A percentile compares a stretch with the other conserved stretches of the same genome.
phyloP scores from a whole-genome alignment of 2,329 filamentous ascomycete species.

The Colletotrichum incanum region DNA sequence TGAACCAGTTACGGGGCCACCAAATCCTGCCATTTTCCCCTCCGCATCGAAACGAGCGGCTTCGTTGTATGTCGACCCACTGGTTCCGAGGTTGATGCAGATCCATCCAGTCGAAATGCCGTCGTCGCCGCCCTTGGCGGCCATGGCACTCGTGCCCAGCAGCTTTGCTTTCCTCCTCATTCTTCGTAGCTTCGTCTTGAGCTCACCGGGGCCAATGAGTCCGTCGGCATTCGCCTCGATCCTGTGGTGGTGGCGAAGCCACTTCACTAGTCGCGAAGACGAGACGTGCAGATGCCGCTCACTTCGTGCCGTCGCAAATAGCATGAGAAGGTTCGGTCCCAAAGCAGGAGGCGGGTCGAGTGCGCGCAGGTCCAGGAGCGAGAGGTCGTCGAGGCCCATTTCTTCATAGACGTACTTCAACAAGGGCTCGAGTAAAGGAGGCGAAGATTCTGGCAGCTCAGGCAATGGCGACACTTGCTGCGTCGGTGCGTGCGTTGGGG shows the following conservation, averaged over 20 bases:
- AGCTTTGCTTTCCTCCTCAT: slow-evolving; percentile 87
- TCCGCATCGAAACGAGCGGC: slow-evolving; percentile 61
- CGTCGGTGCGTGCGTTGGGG: slow-evolving; percentile 66
- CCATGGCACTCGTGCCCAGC: slow-evolving; percentile 79
- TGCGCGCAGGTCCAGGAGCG: slow-evolving; percentile 84
- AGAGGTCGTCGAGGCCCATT: slow-evolving; percentile 87
- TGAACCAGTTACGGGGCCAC: slow-evolving; percentile 64
- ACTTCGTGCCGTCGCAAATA: slow-evolving; percentile 91
- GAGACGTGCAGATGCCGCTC: slow-evolving; percentile 95
- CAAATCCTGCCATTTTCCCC: slow-evolving; percentile 84
- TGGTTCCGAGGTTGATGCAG: slow-evolving; percentile 87
- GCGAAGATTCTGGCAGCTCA: slow-evolving; percentile 76
- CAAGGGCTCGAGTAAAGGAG: slow-evolving; percentile 79
- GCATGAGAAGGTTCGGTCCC: slow-evolving; percentile 91
- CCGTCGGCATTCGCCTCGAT: slow-evolving; percentile 88
- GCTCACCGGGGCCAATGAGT: slow-evolving; percentile 88
- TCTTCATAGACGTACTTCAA: slow-evolving; percentile 86
- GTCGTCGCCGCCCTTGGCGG: slow-evolving; percentile 79
- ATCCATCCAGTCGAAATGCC: slow-evolving; percentile 96
- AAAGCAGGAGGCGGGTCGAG: slow-evolving; percentile 90
- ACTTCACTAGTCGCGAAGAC: slow-evolving; percentile 90
- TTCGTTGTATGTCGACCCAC: slow-evolving; percentile 70
- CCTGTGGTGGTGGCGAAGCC: slow-evolving; percentile 81
- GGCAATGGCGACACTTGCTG: slow-evolving; percentile 66
- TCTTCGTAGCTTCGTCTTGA: slow-evolving; percentile 88